Evolutionary conservation across 140 eudicot genomes (phyloP).

Genomic region (Oenanthe javanica): DNA sequence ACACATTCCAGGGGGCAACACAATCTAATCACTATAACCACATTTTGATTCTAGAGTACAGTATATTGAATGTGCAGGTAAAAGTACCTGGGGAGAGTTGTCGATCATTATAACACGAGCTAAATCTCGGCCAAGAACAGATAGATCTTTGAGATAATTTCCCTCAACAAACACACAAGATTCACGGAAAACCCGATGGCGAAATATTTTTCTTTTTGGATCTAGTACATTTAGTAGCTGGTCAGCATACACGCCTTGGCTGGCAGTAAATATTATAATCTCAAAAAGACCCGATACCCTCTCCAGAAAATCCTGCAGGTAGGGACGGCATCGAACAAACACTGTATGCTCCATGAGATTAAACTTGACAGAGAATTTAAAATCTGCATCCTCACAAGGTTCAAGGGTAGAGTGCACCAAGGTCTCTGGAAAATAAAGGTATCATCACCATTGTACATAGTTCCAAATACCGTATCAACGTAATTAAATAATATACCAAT

Average conservation of each 20-base stretch:
- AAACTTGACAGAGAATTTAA: constrained; percentile 79
- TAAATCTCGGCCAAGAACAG: constrained; percentile 97
- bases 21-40: no score
- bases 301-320: constrained; percentile 75
- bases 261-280: constrained; percentile 94
- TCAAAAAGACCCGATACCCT: constrained; percentile 80
- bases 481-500: background rate
- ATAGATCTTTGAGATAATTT: constrained; percentile 86
- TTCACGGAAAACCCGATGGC: constrained; percentile 95
- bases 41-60: background rate
- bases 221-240: constrained; percentile 90
- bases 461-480: background rate
- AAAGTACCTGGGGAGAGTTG: constrained; percentile 94
- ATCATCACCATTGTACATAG: background rate
- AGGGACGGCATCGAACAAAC: constrained; percentile 90
- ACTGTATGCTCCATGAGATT: constrained; percentile 74
- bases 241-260: constrained; percentile 97
- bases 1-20: background rate
- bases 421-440: constrained; percentile 63
- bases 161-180: constrained; percentile 87
- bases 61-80: background rate
- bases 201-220: constrained; percentile 84
- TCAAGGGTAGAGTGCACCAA: constrained; percentile 95
- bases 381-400: constrained; percentile 84
- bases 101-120: constrained; percentile 80